A percentile compares a stretch with the other conserved stretches of the same genome.
Evolutionary conservation across 2,329 filamentous ascomycete species (phyloP).

Genomic region (Fusarium sambucinum): DNA sequence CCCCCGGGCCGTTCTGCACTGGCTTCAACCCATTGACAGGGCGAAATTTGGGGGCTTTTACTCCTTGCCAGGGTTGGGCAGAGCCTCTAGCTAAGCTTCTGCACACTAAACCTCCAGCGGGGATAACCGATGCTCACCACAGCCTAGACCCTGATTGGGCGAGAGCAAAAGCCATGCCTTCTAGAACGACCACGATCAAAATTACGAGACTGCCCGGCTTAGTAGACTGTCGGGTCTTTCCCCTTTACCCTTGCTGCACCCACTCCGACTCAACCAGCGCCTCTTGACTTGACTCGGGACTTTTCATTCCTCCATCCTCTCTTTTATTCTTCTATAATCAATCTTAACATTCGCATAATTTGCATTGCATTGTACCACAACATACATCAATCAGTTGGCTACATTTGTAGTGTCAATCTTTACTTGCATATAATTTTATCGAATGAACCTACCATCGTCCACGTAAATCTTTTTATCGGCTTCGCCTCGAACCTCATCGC

Average conservation of each 20-base stretch:
- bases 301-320: conserved; percentile 31
- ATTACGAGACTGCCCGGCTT: not conserved
- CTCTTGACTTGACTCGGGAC: conserved; percentile 21
- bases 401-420: not conserved
- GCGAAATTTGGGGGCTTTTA: conserved; percentile 23
- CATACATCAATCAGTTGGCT: not conserved
- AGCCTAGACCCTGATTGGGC: not conserved
- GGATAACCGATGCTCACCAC: conserved; percentile 3
- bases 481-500: conserved; percentile 10
- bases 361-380: not conserved
- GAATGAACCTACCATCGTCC: conserved; percentile 23
- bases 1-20: conserved; percentile 13
- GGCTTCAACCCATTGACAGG: conserved; percentile 13
- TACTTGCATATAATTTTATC: conserved; percentile 8
- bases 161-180: conserved; percentile 18
- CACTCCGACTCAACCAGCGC: conserved; percentile 18
- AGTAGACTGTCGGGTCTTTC: conserved; percentile 14
- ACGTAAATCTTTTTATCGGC: conserved; percentile 3
- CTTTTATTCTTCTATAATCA: conserved; percentile 1
- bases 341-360: conserved; percentile 4
- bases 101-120: conserved; percentile 18
- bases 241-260: conserved; percentile 35
- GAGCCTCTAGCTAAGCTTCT: conserved; percentile 35
- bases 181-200: conserved; percentile 27
- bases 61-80: conserved; percentile 2